Evolutionary conservation across 371 early-diverging fungal species (phyloP).

Genomic region (Mucor irregularis): DNA sequence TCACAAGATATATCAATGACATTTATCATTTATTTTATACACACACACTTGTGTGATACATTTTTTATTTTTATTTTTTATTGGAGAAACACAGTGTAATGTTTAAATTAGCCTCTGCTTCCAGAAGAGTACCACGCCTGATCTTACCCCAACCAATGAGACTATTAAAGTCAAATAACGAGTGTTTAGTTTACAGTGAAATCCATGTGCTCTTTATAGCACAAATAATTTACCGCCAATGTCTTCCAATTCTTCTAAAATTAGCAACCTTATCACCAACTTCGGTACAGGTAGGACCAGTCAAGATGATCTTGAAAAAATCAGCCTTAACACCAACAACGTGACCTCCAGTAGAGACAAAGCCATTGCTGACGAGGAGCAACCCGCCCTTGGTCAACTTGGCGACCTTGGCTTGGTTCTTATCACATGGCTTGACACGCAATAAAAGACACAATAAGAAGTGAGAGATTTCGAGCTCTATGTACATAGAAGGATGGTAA

Average conservation of each 20-base stretch:
- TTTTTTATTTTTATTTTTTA: conserved; percentile 7
- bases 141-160: conserved; percentile 98
- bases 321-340: conserved; percentile 94
- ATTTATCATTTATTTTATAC: too few species aligned
- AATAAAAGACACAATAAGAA: conserved; percentile 96
- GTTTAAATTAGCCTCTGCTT: conserved; percentile 57
- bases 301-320: conserved; percentile 93
- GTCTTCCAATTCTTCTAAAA: conserved; percentile 97
- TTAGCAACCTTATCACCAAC: conserved; percentile 98
- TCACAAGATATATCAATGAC: too few species aligned
- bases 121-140: conserved; percentile 85
- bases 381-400: conserved; percentile 95
- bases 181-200: neutral
- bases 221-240: conserved; percentile 88
- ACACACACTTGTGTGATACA: too few species aligned
- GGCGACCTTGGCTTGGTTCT: conserved; percentile 94
- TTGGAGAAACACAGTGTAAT: neutral
- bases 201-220: too few species aligned
- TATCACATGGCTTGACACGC: conserved; percentile 95
- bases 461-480: conserved; percentile 96
- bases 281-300: conserved; percentile 97
- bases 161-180: conserved; percentile 36
- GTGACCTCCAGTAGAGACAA: conserved; percentile 97
- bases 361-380: conserved; percentile 98
- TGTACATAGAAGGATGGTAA: conserved; percentile 97